phyloP scores from a whole-genome alignment of 1,139 yeast genomes.

The Sugiyamaella novakii region DNA sequence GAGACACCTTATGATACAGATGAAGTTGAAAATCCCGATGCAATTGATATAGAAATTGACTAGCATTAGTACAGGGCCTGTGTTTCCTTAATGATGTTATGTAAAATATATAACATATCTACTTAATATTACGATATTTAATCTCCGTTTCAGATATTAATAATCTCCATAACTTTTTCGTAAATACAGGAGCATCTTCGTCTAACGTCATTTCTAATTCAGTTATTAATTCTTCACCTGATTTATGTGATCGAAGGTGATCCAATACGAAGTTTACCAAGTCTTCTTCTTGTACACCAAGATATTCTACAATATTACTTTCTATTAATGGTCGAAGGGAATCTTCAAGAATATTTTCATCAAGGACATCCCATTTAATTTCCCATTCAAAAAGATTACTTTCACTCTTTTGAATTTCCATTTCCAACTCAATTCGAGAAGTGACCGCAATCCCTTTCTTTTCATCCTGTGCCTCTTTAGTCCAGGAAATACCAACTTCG shows the following conservation, averaged over 20 bases:
- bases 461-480: neutral
- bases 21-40: slow-evolving; percentile 56
- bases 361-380: slow-evolving; percentile 38
- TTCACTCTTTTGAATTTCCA: slow-evolving; percentile 29
- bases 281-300: slow-evolving; percentile 44
- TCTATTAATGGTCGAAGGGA: slow-evolving; percentile 35
- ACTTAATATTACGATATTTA: slow-evolving; percentile 3
- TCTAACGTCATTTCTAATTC: slow-evolving; percentile 42
- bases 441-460: neutral
- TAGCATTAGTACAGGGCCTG: slow-evolving; percentile 19
- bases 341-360: slow-evolving; percentile 32
- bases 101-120: neutral
- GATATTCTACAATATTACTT: slow-evolving; percentile 38
- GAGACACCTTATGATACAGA: slow-evolving; percentile 26
- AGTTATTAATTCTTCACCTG: slow-evolving; percentile 34
- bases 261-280: slow-evolving; percentile 37
- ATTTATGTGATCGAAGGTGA: slow-evolving; percentile 35
- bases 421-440: slow-evolving; percentile 17
- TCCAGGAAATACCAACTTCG: neutral
- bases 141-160: slow-evolving; percentile 36
- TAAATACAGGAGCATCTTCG: slow-evolving; percentile 41
- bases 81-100: neutral
- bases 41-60: slow-evolving; percentile 65
- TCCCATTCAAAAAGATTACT: slow-evolving; percentile 32
- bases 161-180: slow-evolving; percentile 37